These are phyloP conservation scores for Durio zibethinus DNA, from an alignment of 345 rosid genomes.

Conservation along the genomic window DNA sequence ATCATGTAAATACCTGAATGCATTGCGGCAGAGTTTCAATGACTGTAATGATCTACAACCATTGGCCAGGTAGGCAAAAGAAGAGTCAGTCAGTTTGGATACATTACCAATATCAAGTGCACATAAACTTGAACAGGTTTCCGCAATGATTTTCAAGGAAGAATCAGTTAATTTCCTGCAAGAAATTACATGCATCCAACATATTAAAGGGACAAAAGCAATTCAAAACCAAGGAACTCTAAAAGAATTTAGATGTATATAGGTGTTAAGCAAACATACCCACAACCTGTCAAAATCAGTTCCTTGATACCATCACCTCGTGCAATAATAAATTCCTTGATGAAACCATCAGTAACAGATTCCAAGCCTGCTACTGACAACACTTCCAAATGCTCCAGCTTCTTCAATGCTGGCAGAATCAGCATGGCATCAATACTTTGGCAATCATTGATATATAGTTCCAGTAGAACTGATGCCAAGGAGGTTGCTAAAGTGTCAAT, in stretches of 20 bases:
- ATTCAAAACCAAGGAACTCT: constrained; percentile 10
- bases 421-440: constrained; percentile 57
- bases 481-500: constrained; percentile 51
- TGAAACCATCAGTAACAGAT: constrained; percentile 55
- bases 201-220: constrained; percentile 10
- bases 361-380: constrained; percentile 66
- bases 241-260: not conserved
- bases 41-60: constrained; percentile 56
- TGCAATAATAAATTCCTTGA: constrained; percentile 38
- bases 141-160: constrained; percentile 66
- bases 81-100: constrained; percentile 68
- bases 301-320: constrained; percentile 62
- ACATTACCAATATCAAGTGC: constrained; percentile 65
- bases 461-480: constrained; percentile 60
- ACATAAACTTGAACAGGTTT: constrained; percentile 51
- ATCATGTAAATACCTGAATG: constrained; percentile 52
- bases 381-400: constrained; percentile 60
- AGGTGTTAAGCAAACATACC: constrained; percentile 42
- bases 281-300: constrained; percentile 60
- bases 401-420: constrained; percentile 59
- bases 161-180: constrained; percentile 81
- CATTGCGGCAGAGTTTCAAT: constrained; percentile 62
- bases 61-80: constrained; percentile 78
- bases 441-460: constrained; percentile 77
- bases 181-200: constrained; percentile 17